Evolutionary conservation across 2,329 filamentous ascomycete species (phyloP).

Genomic region (Davidsoniella eucalypti): DNA sequence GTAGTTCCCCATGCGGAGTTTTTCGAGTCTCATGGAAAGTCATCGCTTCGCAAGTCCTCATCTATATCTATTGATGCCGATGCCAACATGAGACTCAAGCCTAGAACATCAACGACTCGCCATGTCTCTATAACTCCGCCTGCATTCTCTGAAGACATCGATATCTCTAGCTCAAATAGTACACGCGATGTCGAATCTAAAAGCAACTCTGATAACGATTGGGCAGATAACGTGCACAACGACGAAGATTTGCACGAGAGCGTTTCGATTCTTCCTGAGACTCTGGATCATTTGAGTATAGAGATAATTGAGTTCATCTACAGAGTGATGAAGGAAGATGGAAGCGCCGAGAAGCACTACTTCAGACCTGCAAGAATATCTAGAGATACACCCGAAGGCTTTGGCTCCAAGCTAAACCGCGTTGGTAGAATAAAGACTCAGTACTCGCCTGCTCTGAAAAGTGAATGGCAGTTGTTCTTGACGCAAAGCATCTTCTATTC

Average conservation of each 20-base stretch:
- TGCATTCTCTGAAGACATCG: conserved; percentile 8
- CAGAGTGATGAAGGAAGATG: conserved; percentile 40
- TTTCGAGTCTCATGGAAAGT: conserved; percentile 3
- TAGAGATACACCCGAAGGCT: conserved; percentile 5
- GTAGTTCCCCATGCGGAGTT: conserved; percentile 7
- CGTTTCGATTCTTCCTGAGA: conserved; percentile 31
- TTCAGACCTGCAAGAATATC: conserved; percentile 14
- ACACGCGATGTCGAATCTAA: conserved; percentile 4
- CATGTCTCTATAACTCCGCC: conserved; percentile 7
- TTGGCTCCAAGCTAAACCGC: conserved; percentile 6
- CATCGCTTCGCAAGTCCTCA: background rate
- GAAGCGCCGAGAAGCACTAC: conserved; percentile 28
- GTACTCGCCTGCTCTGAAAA: conserved; percentile 20
- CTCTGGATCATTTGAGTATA: conserved; percentile 35
- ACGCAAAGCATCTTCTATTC: conserved; percentile 50
- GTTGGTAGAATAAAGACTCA: conserved; percentile 8
- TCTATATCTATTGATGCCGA: background rate
- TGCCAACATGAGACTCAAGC: background rate
- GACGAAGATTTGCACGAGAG: background rate
- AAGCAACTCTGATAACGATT: conserved; percentile 1
- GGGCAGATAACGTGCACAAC: background rate
- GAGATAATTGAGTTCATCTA: conserved; percentile 44
- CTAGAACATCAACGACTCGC: background rate
- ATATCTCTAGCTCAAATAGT: conserved; percentile 9
- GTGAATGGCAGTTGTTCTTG: conserved; percentile 43